Evolutionary conservation across 192 early-diverging fungal species (phyloP).

Genomic region (Coemansia asiatica): DNA sequence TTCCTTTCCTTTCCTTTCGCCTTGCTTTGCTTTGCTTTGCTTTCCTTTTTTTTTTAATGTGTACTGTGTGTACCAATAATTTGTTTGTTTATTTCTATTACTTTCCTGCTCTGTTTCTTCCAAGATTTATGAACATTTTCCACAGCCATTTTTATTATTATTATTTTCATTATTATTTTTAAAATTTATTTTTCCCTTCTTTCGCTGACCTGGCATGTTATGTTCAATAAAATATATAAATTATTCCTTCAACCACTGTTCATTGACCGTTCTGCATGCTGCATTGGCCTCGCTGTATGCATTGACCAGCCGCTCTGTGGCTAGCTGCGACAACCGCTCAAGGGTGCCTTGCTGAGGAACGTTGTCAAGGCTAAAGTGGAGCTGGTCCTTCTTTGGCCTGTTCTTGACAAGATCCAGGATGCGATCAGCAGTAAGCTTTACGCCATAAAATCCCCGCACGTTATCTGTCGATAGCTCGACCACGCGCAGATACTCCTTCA

Average conservation of each 20-base stretch:
- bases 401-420: constrained; percentile 16
- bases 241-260: background rate
- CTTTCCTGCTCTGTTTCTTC: background rate
- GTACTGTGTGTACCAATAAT: background rate
- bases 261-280: background rate
- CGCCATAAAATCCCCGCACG: constrained; percentile 85
- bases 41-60: background rate
- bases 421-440: constrained; percentile 61
- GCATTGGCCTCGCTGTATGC: constrained; percentile 11
- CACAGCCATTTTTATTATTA: too few species aligned
- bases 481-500: constrained; percentile 88
- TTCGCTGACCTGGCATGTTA: too few species aligned
- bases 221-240: background rate
- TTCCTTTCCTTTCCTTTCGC: background rate
- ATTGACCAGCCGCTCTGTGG: constrained; percentile 41
- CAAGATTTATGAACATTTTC: background rate
- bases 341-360: constrained; percentile 39
- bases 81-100: background rate
- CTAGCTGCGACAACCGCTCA: constrained; percentile 43
- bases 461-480: constrained; percentile 84
- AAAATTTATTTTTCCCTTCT: background rate
- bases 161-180: constrained; percentile 13
- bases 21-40: too few species aligned
- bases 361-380: constrained; percentile 9
- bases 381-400: constrained; percentile 21